phyloP scores from a whole-genome alignment of 108 stramenopile species.

The Cafeteria roenbergensis region DNA sequence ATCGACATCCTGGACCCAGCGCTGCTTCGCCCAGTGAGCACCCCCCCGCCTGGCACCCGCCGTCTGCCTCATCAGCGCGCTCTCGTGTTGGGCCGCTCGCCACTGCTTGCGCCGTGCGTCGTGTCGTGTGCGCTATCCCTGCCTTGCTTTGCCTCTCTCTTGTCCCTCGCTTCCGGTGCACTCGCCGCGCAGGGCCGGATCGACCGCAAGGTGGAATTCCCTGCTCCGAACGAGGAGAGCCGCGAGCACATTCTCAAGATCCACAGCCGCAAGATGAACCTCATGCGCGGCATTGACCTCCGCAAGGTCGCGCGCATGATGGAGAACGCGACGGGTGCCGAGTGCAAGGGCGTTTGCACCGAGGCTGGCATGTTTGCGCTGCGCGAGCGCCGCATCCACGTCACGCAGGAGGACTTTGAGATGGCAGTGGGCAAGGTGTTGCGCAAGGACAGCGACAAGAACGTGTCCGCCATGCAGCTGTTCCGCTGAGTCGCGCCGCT shows the following conservation, averaged over 20 bases:
- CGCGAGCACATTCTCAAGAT: slow-evolving; percentile 80
- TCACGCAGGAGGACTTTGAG: slow-evolving; percentile 99
- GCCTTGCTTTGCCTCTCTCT: too few relatives aligned
- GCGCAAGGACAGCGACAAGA: slow-evolving; percentile 94
- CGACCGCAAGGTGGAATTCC: slow-evolving; percentile 93
- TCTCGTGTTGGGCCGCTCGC: too few relatives aligned
- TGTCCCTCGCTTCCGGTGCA: too few relatives aligned
- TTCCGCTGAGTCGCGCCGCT: slow-evolving; percentile 67
- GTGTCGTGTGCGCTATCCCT: too few relatives aligned
- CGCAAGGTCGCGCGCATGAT: slow-evolving; percentile 78
- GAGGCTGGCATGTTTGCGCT: slow-evolving; percentile 99
- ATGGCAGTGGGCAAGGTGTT: slow-evolving; percentile 99
- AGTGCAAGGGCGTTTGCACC: slow-evolving; percentile 99
- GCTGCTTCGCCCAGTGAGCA: slow-evolving; percentile 70
- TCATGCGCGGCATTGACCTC: slow-evolving; percentile 85
- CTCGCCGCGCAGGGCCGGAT: too few relatives aligned
- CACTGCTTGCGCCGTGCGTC: too few relatives aligned
- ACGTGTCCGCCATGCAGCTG: slow-evolving; percentile 82
- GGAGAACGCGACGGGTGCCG: slow-evolving; percentile 83
- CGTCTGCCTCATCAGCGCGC: too few relatives aligned
- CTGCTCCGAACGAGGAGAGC: slow-evolving; percentile 72
- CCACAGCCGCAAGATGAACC: slow-evolving; percentile 91
- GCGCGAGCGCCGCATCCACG: slow-evolving; percentile 90
- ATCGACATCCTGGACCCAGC: slow-evolving; percentile 94
- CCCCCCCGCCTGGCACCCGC: too few relatives aligned